Evolutionary conservation across 371 early-diverging fungal species (phyloP), one percentile per base, ranked within the genome.

Genomic region (Batkoa obscura): DNA sequence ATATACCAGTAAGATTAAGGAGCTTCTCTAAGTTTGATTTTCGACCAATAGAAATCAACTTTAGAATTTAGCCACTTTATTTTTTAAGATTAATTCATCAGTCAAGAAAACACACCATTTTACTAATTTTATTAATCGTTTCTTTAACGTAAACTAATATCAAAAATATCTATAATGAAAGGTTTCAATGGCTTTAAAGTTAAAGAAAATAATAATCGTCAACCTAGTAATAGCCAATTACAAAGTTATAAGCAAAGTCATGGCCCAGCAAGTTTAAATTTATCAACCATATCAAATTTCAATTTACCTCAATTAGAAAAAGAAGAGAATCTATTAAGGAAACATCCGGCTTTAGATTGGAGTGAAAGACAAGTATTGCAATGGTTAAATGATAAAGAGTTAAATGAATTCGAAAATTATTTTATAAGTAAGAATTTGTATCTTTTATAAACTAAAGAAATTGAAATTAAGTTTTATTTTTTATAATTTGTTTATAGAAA

Each of bases 401-500:
- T 53, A 13, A 15, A 45, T 15, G 3, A 45, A 45, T 45, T 13
- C 17, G 45, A 45, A 17, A 17, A 31, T 15, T 37, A 41, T 9
- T 39, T 17, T 50, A 31, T 34, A 30, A 34, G 50, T 34, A 50
- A 12, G 23, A 31, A 17, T 23, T 47, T 47, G 9, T 47, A 17
- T 23, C 6, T 47, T 47, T 47, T 47, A 12, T 23, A 47, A 17
- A 8, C 31, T 42, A 10, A 10, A 42, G n/a, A 42, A 10, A 10
- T 42, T 42, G 42, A n/a, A 8, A 17, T 3, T 30, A 6, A 8
- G 23, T 4, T 30, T 6, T 6, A 5, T 47, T 6, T 47, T 12
- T 47, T 47, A 47, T n/a, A 47, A 47, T 39, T 39, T 5, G 39
- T 8, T 8, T 39, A 53, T 41, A 76, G 80, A 79, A 39, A 73